Percentiles rank a stretch among this genome's conserved stretches.
These are phyloP conservation scores for Posidonia australis DNA, from an alignment of 106 monocot genomes.

Conservation along the genomic window DNA sequence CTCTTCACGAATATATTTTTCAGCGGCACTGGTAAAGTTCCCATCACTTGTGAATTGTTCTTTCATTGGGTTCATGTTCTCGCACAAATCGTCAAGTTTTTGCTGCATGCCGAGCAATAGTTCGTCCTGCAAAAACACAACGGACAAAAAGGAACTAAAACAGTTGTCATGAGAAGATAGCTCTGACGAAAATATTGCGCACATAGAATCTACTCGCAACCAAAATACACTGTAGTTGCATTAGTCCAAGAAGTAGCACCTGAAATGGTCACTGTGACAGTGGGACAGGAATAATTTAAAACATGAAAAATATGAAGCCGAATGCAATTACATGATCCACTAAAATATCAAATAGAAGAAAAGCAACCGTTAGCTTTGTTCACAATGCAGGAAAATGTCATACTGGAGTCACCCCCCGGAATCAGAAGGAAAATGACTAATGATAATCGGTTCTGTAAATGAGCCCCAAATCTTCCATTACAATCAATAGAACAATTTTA, in stretches of 20 bases:
- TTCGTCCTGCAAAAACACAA: conserved; percentile 41
- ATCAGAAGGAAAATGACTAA: too few species aligned
- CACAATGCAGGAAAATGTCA: background rate
- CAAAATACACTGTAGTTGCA: too few species aligned
- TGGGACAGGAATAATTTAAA: too few species aligned
- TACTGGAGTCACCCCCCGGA: too few species aligned
- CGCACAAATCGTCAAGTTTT: conserved; percentile 70
- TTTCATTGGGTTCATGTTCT: conserved; percentile 42
- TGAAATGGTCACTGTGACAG: too few species aligned
- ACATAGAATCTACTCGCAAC: background rate
- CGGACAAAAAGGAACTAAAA: too few species aligned
- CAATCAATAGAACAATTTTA: too few species aligned
- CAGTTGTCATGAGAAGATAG: background rate
- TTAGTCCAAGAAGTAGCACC: too few species aligned
- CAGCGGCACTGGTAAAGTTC: conserved; percentile 9
- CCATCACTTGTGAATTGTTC: conserved; percentile 12
- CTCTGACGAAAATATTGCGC: background rate
- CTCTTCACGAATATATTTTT: conserved; percentile 2
- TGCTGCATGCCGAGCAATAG: conserved; percentile 66
- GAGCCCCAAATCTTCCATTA: background rate
- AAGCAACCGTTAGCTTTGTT: too few species aligned
- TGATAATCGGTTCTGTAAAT: too few species aligned
- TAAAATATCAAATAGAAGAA: background rate
- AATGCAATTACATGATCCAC: background rate
- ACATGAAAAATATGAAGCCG: background rate